Evolutionary conservation across 768 basidiomycete species (phyloP), one percentile per base, ranked within the genome.

Genomic region (Gautieria morchelliformis): DNA sequence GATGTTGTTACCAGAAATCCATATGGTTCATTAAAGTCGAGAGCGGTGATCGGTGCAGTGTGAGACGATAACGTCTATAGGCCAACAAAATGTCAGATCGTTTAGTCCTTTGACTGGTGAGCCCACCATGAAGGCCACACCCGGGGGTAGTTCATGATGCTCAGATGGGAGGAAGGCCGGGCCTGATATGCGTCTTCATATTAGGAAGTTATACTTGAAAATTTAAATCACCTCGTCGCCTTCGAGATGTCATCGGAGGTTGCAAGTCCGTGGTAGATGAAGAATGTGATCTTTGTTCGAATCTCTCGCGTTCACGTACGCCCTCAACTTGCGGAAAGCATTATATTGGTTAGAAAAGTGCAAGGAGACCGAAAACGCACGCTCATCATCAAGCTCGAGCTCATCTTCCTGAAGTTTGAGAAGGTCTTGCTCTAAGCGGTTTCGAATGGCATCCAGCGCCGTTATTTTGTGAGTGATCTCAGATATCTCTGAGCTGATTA

Each of bases 1-100:
- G 91, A 87, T 1, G 93, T 86, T 52, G 83, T 89, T 59, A 98
- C 93, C 37, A 97, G 81, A 10, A 85, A 88, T 15, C 93, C 95
- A 64, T 99, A 99, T 5, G 96, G 96, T 66, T 97, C 95, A 10
- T 90, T 91, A 65, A 98, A 91, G 71, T 99, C 96, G 19, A 99
- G 79, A 1, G 93, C 84, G 0, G 85, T 84, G 62, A 99, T 84
- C 0, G 90, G 87, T 0, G 84, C 83, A 1, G 81, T 76, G 63
- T 97, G 95, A 49, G 82, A 82, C 42, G 85, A 78, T 33, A 98
- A 76, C 3, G 92, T 90, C 91, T 94, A 67, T 0, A 41, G 32
- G 24, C 27, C 48, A 48, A 30, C 33, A 52, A 40, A 5, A 44
- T 45, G n/a, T 37, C 32, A 52, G 41, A 54, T 15, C n/a, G 53